Evolutionary conservation across 306 rosid genomes (phyloP), one percentile per base, ranked within the genome.

Genomic region (Quercus mongolica): DNA sequence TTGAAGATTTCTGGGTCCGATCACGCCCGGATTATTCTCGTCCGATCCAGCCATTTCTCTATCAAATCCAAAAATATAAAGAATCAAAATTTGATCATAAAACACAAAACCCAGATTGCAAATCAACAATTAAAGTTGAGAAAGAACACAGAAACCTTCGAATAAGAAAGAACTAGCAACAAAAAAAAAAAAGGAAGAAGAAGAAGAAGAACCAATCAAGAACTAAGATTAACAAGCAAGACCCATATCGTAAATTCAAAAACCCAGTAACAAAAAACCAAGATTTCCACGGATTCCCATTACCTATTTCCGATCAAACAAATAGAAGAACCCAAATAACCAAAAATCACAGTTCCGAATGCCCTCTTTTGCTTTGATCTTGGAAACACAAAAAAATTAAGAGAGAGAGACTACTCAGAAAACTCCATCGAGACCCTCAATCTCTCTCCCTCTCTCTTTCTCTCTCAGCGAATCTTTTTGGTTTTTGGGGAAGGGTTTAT

Each of bases 31-130:
- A 75, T 83, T 80, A 76, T 86, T 86, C 83, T 83, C 87, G 68
- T 86, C 83, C 51, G 89, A 83, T 80, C 87, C 81, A 74, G 83
- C 81, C 89, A 86, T 86, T 77, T 44, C 52, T 72, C 78, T 82
- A 69, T 31, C 56, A 44, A 71, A 68, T 31, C 31, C 14, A 26
- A 5, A n/a, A 57, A 46, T 26, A 31, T 31, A 18, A 44, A 26
- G 41, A 65, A 35, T 31, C 73, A 78, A 25, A 69, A 49, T 67
- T 33, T 38, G 30, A 49, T 56, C 31, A 12, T 44, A 65, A 64
- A 78, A 26, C 17, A n/a, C 28, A 13, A 73, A n/a, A 54, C 23
- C 25, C 17, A 28, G 8, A 31, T 28, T n/a, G 64, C 5, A 73
- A 70, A 38, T 26, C 71, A 35, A 30, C 71, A 65, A 65, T 31